phyloP scores from a whole-genome alignment of 371 early-diverging fungal species.

The Mucor lusitanicus region DNA sequence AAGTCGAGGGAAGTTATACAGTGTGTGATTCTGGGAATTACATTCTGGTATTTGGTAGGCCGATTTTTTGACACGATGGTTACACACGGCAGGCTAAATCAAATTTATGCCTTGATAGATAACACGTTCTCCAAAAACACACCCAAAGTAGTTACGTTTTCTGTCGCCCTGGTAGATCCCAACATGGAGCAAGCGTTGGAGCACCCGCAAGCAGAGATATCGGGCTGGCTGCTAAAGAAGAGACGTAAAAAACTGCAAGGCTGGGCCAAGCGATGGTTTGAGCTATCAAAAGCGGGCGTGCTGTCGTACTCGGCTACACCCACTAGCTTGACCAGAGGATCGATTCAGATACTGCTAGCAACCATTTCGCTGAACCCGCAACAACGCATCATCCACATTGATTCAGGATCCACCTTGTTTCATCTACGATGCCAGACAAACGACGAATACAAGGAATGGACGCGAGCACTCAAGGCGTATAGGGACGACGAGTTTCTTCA shows the following conservation, averaged over 20 bases:
- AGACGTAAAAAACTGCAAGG: slow-evolving; percentile 83
- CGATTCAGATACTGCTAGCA: slow-evolving; percentile 60
- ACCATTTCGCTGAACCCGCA: slow-evolving; percentile 60
- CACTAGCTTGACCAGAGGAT: slow-evolving; percentile 66
- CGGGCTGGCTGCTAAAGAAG: slow-evolving; percentile 79
- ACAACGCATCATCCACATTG: slow-evolving; percentile 71
- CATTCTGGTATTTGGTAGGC: slow-evolving; percentile 44
- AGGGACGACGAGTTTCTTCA: not conserved
- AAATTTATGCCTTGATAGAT: slow-evolving; percentile 61
- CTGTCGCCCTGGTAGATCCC: slow-evolving; percentile 51
- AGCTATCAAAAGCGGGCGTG: slow-evolving; percentile 49
- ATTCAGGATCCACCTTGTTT: slow-evolving; percentile 72
- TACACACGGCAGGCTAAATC: not conserved
- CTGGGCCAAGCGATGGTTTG: slow-evolving; percentile 76
- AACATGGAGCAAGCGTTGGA: slow-evolving; percentile 18
- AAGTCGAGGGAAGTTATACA: slow-evolving; percentile 19
- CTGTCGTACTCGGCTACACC: slow-evolving; percentile 61
- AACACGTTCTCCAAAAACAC: slow-evolving; percentile 88
- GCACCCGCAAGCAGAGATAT: slow-evolving; percentile 10
- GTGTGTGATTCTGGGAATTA: slow-evolving; percentile 39
- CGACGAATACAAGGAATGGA: slow-evolving; percentile 68
- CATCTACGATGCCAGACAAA: slow-evolving; percentile 68
- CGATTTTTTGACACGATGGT: not conserved
- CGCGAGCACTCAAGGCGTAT: slow-evolving; percentile 9
- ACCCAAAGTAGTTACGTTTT: slow-evolving; percentile 81